A percentile compares a stretch with the other conserved stretches of the same genome.
Evolutionary conservation across 371 early-diverging fungal genomes (phyloP).

Genomic region (Nematocida sp.): DNA sequence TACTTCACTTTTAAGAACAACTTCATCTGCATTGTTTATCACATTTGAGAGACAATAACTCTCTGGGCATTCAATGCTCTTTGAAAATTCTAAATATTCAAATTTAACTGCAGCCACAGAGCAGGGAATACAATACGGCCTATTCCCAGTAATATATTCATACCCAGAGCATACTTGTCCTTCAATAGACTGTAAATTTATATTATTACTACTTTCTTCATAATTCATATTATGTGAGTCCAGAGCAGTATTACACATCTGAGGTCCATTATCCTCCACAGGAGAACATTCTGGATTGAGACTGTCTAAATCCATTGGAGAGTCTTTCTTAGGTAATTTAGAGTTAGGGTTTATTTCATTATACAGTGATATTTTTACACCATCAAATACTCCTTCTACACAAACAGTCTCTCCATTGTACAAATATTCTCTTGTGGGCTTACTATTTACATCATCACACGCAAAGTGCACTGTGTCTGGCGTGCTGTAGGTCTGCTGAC

Average conservation of each 20-base stretch:
- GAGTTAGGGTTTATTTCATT: background rate
- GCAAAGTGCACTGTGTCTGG: background rate
- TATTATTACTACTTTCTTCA: background rate
- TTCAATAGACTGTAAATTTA: background rate
- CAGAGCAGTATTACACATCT: background rate
- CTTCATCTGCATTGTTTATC: constrained; percentile 23
- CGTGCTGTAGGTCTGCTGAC: background rate
- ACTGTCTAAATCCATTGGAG: background rate
- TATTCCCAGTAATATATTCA: constrained; percentile 37
- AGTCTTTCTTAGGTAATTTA: background rate
- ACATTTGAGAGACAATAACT: constrained; percentile 41
- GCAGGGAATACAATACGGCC: constrained; percentile 20
- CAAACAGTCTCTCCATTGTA: constrained; percentile 55
- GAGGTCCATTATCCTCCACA: background rate
- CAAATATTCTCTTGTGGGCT: constrained; percentile 6
- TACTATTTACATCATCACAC: background rate
- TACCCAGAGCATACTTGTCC: background rate
- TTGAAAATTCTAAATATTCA: constrained; percentile 36
- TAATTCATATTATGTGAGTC: background rate
- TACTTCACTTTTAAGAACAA: background rate
- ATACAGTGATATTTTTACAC: constrained; percentile 17
- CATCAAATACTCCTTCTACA: constrained; percentile 11
- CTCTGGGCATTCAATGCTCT: constrained; percentile 21
- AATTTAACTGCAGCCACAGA: background rate
- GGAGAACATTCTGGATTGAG: too few relatives aligned